Evolutionary conservation across 78 protist species (phyloP).

Genomic region (Emiliania huxleyi): DNA sequence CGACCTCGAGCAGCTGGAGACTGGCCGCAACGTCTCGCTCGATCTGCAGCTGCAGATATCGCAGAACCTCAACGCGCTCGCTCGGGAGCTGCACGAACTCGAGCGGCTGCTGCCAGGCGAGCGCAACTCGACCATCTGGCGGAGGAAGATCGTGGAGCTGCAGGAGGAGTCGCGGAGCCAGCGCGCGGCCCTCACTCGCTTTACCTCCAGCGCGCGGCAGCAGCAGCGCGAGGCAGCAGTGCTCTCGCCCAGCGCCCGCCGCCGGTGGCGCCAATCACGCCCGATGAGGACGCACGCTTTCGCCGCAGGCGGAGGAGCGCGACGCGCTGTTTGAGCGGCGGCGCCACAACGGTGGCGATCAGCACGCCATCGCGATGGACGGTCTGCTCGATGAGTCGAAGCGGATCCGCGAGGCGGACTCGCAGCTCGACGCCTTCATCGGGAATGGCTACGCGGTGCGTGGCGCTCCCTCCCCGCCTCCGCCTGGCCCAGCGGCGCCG

Average conservation of each 20-base stretch:
- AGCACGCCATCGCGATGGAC: neutral
- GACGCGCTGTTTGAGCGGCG: neutral
- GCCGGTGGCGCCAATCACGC: too few relatives aligned
- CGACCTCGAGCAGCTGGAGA: conserved; percentile 7
- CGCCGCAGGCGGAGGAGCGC: conserved; percentile 19
- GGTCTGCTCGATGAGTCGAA: neutral
- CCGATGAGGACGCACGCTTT: too few relatives aligned
- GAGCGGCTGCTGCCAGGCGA: neutral
- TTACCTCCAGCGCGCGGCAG: neutral
- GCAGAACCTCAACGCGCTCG: conserved; percentile 24
- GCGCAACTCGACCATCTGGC: neutral
- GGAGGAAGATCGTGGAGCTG: neutral
- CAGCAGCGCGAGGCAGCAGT: conserved; percentile 16
- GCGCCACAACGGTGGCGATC: neutral
- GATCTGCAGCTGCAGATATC: neutral
- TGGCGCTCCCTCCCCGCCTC: neutral
- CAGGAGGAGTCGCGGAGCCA: conserved; percentile 9
- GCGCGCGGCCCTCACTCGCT: neutral
- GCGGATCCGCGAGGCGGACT: neutral
- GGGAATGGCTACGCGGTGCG: neutral
- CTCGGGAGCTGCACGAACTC: neutral
- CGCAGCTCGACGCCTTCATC: neutral
- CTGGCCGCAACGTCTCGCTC: neutral
- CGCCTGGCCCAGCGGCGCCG: too few relatives aligned
- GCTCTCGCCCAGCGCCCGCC: too few relatives aligned